Conservation (phyloP, 208 protist genomes). For the Acanthamoeba rhysodes region DNA sequence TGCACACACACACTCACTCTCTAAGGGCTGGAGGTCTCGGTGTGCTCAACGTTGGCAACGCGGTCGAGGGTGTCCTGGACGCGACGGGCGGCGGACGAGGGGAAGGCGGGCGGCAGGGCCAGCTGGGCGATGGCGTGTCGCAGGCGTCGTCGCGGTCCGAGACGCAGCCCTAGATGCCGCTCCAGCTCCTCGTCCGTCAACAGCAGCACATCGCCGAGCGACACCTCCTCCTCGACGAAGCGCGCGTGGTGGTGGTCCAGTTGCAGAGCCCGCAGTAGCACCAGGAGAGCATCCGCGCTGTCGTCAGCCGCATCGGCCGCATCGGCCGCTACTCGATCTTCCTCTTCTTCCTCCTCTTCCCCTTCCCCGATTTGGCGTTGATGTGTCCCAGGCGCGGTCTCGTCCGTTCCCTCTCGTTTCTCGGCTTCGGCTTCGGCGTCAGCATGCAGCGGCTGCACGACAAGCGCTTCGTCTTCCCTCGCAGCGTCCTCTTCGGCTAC, state of each 20-base stretch:
- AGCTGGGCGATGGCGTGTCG: constrained; percentile 4
- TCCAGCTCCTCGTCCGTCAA: constrained; percentile 56
- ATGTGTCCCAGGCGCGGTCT: neutral
- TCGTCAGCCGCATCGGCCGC: neutral
- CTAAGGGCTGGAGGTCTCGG: too few species aligned
- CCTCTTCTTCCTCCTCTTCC: neutral
- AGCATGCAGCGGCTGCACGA: neutral
- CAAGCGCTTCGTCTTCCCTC: neutral
- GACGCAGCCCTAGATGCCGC: neutral
- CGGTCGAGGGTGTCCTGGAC: neutral
- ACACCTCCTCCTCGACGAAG: constrained; percentile 47
- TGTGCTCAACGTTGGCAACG: too few species aligned
- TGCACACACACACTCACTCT: too few species aligned
- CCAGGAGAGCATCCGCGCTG: neutral
- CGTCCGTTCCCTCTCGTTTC: neutral
- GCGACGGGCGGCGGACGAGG: neutral
- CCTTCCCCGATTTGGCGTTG: neutral
- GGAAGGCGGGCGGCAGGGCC: constrained; percentile 24
- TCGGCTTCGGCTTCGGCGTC: neutral
- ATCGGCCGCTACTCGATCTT: neutral
- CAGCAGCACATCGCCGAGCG: constrained; percentile 16
- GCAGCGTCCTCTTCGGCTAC: neutral
- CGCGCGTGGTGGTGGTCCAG: constrained; percentile 26
- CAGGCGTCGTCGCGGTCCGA: constrained; percentile 18
- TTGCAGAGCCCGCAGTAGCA: neutral